A percentile compares a stretch with the other conserved stretches of the same genome.
Conservation (phyloP, 495 filamentous ascomycete species). For the Aspergillus mulundensis region DNA sequence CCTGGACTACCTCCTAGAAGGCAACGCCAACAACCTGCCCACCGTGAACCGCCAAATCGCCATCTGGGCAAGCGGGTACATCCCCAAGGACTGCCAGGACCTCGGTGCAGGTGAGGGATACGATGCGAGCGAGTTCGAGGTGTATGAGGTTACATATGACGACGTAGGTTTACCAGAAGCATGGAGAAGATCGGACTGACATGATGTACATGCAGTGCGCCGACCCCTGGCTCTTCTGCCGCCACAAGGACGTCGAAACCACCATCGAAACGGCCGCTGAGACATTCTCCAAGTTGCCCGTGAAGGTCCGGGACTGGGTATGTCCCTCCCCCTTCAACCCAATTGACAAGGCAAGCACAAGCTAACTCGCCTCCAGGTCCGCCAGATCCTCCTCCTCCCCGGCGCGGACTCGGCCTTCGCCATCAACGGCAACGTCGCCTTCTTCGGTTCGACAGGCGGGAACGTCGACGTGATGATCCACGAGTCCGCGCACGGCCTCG, state of each 20-base stretch:
- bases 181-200: not conserved
- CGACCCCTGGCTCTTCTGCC: constrained; percentile 8
- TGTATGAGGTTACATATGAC: not conserved
- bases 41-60: not conserved
- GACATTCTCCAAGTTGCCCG: constrained; percentile 1
- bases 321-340: not conserved
- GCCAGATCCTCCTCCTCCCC: constrained; percentile 4
- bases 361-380: not conserved
- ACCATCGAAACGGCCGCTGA: not conserved
- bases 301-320: constrained; percentile 3
- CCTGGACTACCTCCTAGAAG: constrained; percentile 10
- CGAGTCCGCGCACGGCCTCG: constrained; percentile 1
- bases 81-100: constrained; percentile 6
- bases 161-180: constrained; percentile 4
- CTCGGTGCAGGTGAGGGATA: not conserved
- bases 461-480: constrained; percentile 9
- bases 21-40: constrained; percentile 5
- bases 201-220: not conserved
- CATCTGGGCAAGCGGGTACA: not conserved
- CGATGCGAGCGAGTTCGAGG: not conserved
- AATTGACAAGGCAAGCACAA: not conserved
- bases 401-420: constrained; percentile 5
- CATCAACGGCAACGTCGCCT: constrained; percentile 8
- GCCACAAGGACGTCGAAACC: not conserved
- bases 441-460: constrained; percentile 1